Evolutionary conservation across 805 yeast species (phyloP).

Genomic region (Candida sakaeoensis): DNA sequence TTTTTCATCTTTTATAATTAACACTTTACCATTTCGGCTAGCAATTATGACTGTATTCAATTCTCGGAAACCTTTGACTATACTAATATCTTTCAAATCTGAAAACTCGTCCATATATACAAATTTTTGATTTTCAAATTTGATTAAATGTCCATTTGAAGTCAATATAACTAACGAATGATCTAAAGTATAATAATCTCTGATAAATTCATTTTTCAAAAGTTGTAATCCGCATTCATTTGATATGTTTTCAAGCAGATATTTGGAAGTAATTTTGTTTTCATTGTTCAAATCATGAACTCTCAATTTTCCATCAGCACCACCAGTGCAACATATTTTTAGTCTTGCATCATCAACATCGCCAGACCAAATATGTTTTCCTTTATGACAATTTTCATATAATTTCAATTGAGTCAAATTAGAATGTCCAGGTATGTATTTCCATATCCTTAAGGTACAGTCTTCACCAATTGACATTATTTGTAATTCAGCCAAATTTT

Average conservation of each 20-base stretch:
- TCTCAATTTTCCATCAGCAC: slow-evolving; percentile 86
- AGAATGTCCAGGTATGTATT: slow-evolving; percentile 25
- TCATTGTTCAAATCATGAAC: slow-evolving; percentile 47
- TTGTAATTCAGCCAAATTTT: slow-evolving; percentile 17
- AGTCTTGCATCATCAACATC: slow-evolving; percentile 44
- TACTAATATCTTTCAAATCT: slow-evolving; percentile 36
- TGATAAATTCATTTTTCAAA: slow-evolving; percentile 52
- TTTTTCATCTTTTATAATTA: slow-evolving; percentile 33
- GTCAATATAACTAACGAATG: slow-evolving; percentile 51
- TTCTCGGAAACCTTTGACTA: slow-evolving; percentile 38
- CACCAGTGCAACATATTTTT: slow-evolving; percentile 72
- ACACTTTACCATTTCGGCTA: slow-evolving; percentile 33
- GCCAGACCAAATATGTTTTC: slow-evolving; percentile 85
- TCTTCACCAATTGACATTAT: slow-evolving; percentile 82
- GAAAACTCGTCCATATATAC: slow-evolving; percentile 3
- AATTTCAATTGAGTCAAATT: slow-evolving; percentile 41
- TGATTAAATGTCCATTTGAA: slow-evolving; percentile 53
- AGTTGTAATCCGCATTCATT: slow-evolving; percentile 21
- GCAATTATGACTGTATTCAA: slow-evolving; percentile 25
- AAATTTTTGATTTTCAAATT: slow-evolving; percentile 23
- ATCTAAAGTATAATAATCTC: slow-evolving; percentile 52
- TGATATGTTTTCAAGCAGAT: slow-evolving; percentile 33
- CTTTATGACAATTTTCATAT: slow-evolving; percentile 66
- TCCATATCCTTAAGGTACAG: slow-evolving; percentile 80
- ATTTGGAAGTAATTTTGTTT: slow-evolving; percentile 11